Percentiles rank a stretch among this genome's conserved stretches.
Conservation (phyloP, 2,329 filamentous ascomycete species). For the Microcyclosporella mali region DNA sequence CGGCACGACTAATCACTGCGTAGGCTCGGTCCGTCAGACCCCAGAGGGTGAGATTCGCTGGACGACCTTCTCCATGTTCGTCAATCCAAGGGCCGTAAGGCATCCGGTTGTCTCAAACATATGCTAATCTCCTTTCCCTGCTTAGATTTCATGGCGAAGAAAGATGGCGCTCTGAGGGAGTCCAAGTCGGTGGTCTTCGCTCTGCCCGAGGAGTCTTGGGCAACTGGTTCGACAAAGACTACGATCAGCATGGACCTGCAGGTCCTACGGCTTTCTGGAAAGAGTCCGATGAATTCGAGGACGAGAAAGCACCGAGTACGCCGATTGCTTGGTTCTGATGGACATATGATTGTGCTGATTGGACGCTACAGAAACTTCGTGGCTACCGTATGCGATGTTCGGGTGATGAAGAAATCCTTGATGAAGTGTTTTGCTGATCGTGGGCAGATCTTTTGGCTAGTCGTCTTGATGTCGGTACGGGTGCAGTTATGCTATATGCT, state of each 20-base stretch:
- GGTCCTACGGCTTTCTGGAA: constrained; percentile 78
- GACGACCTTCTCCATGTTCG: constrained; percentile 63
- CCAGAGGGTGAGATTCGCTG: constrained; percentile 66
- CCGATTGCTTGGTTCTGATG: constrained; percentile 19
- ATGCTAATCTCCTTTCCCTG: no score
- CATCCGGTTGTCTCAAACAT: no score
- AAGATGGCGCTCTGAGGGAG: constrained; percentile 68
- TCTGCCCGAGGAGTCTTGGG: constrained; percentile 64
- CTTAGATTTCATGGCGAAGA: constrained; percentile 59
- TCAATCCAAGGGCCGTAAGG: no score
- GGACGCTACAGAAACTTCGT: constrained; percentile 1
- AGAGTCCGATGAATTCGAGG: constrained; percentile 47
- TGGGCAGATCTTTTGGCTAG: no score
- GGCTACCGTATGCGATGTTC: constrained; percentile 2
- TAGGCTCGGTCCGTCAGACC: constrained; percentile 59
- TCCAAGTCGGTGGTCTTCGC: constrained; percentile 63
- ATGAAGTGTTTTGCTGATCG: no score
- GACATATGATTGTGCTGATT: constrained; percentile 1
- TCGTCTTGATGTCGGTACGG: no score
- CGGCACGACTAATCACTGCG: constrained; percentile 8
- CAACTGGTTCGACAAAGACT: constrained; percentile 74
- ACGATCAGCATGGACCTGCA: constrained; percentile 60
- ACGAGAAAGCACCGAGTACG: constrained; percentile 23
- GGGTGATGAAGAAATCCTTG: no score
- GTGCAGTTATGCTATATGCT: no score